A percentile compares a stretch with the other conserved stretches of the same genome.
These are phyloP conservation scores for Penicillium canescens DNA, from an alignment of 495 filamentous ascomycete species.

Conservation along the genomic window DNA sequence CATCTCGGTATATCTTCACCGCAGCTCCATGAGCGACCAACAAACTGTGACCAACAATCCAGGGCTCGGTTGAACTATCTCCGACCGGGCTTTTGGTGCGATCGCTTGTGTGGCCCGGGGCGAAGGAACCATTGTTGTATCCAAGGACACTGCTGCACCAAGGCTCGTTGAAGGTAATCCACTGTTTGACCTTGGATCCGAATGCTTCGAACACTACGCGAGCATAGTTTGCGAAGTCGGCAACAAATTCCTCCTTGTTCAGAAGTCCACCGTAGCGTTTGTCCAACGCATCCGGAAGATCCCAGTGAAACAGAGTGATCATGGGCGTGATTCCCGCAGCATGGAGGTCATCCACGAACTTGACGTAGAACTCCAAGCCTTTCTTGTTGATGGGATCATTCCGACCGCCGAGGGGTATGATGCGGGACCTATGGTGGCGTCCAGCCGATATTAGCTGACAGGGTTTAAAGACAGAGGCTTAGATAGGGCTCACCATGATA, in stretches of 20 bases:
- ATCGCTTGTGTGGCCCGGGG: constrained; percentile 52
- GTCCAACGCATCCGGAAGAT: constrained; percentile 52
- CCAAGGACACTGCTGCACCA: constrained; percentile 53
- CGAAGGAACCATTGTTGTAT: constrained; percentile 52
- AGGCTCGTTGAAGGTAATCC: constrained; percentile 60
- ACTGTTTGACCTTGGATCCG: constrained; percentile 51
- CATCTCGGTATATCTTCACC: constrained; percentile 53
- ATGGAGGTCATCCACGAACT: constrained; percentile 51
- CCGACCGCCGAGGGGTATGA: constrained; percentile 61
- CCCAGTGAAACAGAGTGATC: constrained; percentile 57
- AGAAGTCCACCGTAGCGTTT: constrained; percentile 53
- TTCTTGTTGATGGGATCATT: constrained; percentile 48
- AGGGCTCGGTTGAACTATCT: constrained; percentile 49
- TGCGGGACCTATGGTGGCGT: constrained; percentile 53
- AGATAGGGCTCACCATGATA: constrained; percentile 63
- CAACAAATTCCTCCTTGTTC: constrained; percentile 53
- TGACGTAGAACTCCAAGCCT: constrained; percentile 49
- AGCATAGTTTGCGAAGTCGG: constrained; percentile 53
- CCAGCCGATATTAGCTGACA: not conserved
- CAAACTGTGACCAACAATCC: constrained; percentile 52
- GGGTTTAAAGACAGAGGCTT: not conserved
- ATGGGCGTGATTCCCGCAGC: constrained; percentile 51
- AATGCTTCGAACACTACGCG: constrained; percentile 46
- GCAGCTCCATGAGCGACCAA: constrained; percentile 51
- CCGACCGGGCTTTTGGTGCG: constrained; percentile 48